These are phyloP conservation scores for Phyllosticta paracitricarpa DNA, from an alignment of 2,329 filamentous ascomycete genomes.

Conservation along the genomic window DNA sequence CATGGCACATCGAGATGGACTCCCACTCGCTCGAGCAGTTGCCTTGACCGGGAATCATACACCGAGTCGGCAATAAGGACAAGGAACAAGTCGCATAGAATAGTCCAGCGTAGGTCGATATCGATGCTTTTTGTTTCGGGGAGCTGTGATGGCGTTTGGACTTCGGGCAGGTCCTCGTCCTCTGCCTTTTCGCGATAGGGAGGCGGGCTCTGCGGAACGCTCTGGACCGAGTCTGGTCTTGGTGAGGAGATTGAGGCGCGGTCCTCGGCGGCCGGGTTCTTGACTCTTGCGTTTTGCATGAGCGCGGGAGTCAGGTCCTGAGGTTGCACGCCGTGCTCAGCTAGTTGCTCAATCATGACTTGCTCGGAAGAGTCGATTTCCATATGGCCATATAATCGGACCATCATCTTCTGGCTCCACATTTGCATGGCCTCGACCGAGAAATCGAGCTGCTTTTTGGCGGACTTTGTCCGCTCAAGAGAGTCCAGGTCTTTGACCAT, in stretches of 20 bases:
- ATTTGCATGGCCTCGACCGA: slow-evolving; percentile 74
- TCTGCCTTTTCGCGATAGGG: slow-evolving; percentile 35
- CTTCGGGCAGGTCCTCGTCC: slow-evolving; percentile 63
- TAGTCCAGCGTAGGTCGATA: slow-evolving; percentile 93
- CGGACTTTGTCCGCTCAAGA: slow-evolving; percentile 51
- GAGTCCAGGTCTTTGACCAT: slow-evolving; percentile 62
- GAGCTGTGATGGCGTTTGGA: slow-evolving; percentile 73
- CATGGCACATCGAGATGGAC: slow-evolving; percentile 71
- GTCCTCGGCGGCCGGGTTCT: slow-evolving; percentile 71
- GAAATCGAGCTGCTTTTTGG: slow-evolving; percentile 61
- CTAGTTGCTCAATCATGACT: slow-evolving; percentile 96
- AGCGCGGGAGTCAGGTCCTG: slow-evolving; percentile 73
- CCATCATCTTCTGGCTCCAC: slow-evolving; percentile 99
- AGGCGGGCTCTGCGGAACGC: slow-evolving; percentile 26
- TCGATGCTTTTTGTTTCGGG: slow-evolving; percentile 76
- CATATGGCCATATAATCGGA: slow-evolving; percentile 90
- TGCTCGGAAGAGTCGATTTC: slow-evolving; percentile 85
- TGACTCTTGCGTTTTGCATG: slow-evolving; percentile 85
- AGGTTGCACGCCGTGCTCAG: slow-evolving; percentile 81
- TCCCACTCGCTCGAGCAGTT: slow-evolving; percentile 74
- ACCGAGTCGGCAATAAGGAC: slow-evolving; percentile 92
- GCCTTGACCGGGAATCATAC: slow-evolving; percentile 82
- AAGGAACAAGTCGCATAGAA: slow-evolving; percentile 90
- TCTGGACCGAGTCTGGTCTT: slow-evolving; percentile 15
- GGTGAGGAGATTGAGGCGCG: slow-evolving; percentile 24